Evolutionary conservation across 805 yeast genomes (phyloP), one percentile per base, ranked within the genome.

Genomic region (Candida schatavii): DNA sequence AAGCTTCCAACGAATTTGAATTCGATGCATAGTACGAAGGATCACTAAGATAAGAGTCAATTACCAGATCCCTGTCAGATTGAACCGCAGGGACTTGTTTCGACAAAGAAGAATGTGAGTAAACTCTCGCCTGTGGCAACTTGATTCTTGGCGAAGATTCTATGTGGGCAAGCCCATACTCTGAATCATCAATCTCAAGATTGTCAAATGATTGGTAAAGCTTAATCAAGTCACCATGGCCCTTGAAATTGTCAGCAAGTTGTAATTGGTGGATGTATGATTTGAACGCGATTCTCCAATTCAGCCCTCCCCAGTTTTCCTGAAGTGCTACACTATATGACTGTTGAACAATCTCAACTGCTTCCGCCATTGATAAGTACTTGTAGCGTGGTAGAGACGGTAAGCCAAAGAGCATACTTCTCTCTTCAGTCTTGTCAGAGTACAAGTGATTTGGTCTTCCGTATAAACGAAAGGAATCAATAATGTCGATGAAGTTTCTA

Each of bases 391-490:
- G 95, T 52, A 86, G 69, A 18, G 81, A 77, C 4, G 95, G 95
- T 45, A 85, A 68, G 0, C 83, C 91, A 65, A 83, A 85, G 26
- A 88, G 70, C 55, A 88, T 66, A 13, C 91, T 83, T 26, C 74
- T 64, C 35, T 74, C 57, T 50, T 88, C 85, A 1, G 69, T 56
- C 60, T 86, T 88, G 59, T 85, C 86, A 17, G 93, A 87, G 52
- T 76, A 81, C 50, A 88, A 73, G 45, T 84, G 80, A 41, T 72
- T 66, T 1, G 95, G 93, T 49, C 93, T 71, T 6, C 95, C 95
- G 53, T 85, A 85, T 36, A 85, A 59, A 54, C 74, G 76, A 62
- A 84, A 85, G 3, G 83, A 70, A 56, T 85, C 87, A 67, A 82
- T 75, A 15, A 84, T 68, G 36, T 88, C 91, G 25, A 85, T 71